phyloP scores from a whole-genome alignment of 2,329 filamentous ascomycete species.

The Fusarium sp. region DNA sequence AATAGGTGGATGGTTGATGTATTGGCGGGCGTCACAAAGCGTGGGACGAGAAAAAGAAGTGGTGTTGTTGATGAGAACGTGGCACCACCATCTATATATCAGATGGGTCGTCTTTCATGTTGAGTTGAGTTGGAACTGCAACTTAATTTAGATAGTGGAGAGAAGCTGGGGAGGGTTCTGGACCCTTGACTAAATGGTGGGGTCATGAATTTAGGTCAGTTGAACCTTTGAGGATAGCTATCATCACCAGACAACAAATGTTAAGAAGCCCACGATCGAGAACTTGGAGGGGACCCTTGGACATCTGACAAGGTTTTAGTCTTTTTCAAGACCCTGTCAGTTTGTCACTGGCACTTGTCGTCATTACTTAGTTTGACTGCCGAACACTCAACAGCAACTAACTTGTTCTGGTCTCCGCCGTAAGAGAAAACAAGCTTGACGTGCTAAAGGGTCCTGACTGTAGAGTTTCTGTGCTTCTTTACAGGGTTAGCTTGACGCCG shows the following conservation, averaged over 20 bases:
- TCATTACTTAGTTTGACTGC: constrained; percentile 25
- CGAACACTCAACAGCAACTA: not conserved
- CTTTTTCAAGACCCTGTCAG: constrained; percentile 2
- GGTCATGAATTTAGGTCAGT: constrained; percentile 8
- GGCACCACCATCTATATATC: constrained; percentile 35
- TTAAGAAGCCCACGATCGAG: constrained; percentile 20
- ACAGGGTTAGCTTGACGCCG: constrained; percentile 22
- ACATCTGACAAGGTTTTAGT: constrained; percentile 7
- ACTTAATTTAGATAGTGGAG: constrained; percentile 5
- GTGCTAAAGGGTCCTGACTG: constrained; percentile 4
- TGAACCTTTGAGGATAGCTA: not conserved
- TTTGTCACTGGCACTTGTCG: constrained; percentile 18
- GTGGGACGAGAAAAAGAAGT: constrained; percentile 28
- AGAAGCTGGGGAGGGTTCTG: constrained; percentile 29
- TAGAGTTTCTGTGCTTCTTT: constrained; percentile 7
- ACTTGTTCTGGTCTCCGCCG: not conserved
- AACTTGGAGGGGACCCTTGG: constrained; percentile 18
- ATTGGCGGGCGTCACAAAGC: constrained; percentile 28
- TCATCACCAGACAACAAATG: not conserved
- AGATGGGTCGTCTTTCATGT: not conserved
- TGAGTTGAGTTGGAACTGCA: constrained; percentile 3
- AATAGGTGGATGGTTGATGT: constrained; percentile 23
- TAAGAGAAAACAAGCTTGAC: constrained; percentile 22
- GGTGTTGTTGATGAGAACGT: constrained; percentile 39
- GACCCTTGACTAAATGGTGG: constrained; percentile 32